Evolutionary conservation across 2,329 filamentous ascomycete species (phyloP), one percentile per base, ranked within the genome.

Genomic region (Cyphellophora europaea): DNA sequence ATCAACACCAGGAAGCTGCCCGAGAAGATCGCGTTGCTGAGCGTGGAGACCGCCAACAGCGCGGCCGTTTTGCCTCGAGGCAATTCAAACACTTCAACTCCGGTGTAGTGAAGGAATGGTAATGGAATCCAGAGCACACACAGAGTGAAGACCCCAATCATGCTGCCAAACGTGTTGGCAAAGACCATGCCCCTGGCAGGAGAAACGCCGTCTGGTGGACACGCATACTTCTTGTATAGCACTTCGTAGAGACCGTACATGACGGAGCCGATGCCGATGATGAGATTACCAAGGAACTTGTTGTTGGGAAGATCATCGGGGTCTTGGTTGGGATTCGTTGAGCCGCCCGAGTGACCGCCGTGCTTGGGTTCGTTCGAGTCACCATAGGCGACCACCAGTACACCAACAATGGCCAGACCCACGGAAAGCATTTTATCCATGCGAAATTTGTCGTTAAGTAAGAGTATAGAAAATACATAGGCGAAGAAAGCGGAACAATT

Each of bases 401-500:
- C 91, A 32, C 91, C 91, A 0, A 77, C 62, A 41, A 96, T 93
- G 36, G 91, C 91, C 25, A 98, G 74, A 8, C 76, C 69, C 2
- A 98, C 91, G 3, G 89, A 84, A 33, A 93, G 56, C 17, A 87
- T 79, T 65, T 98, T 98, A 62, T 85, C 85, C 23, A 80, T 62
- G 14, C 85, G 78, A 10, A 95, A 63, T 47, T 82, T 85, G 58
- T 98, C 91, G 38, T 83, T 78, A 2, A 98, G 69, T 12, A 98
- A 62, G 1, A 88, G 87, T 29, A 98, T 87, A 30, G 84, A 93
- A 56, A 98, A 98, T 10, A 85, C 89, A 55, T 98, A 98, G 32
- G 91, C 91, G 58, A 98, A 98, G 62, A 98, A 98, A 39, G 91
- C 89, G 35, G 85, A 93, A 69, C 91, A 98, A 63, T 98, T 98